phyloP scores from a whole-genome alignment of 352 stramenopile genomes.

The Globisporangium echinulatum region DNA sequence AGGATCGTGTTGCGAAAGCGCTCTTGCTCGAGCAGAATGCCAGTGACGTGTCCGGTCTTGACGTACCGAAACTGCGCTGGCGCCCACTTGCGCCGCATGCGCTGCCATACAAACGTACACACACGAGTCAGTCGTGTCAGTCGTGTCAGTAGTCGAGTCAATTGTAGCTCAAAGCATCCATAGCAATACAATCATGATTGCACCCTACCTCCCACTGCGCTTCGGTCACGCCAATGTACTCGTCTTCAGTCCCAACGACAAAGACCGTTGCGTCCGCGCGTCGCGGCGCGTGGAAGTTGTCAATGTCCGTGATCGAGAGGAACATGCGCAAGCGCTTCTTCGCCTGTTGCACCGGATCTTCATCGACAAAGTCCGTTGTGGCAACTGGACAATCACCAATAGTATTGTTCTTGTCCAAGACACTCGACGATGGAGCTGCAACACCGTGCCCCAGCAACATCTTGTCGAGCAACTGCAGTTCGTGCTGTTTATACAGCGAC shows the following conservation, averaged over 20 bases:
- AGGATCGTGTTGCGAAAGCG: conserved; percentile 66
- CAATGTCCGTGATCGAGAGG: conserved; percentile 77
- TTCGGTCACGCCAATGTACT: conserved; percentile 64
- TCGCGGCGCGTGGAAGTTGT: conserved; percentile 64
- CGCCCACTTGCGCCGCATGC: conserved; percentile 49
- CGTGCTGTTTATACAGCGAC: conserved; percentile 62
- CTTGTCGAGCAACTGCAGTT: conserved; percentile 60
- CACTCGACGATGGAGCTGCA: conserved; percentile 9
- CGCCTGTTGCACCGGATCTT: conserved; percentile 53
- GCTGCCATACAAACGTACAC: conserved; percentile 14
- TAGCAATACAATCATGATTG: background rate
- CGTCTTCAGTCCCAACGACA: conserved; percentile 67
- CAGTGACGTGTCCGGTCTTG: conserved; percentile 71
- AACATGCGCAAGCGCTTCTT: conserved; percentile 78
- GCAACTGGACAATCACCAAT: background rate
- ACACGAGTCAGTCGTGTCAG: background rate
- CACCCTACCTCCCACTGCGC: conserved; percentile 45
- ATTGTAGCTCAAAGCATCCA: background rate
- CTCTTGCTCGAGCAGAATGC: conserved; percentile 68
- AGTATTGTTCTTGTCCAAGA: too few species aligned
- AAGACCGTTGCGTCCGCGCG: conserved; percentile 69
- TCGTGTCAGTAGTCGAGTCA: too few species aligned
- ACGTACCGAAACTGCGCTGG: conserved; percentile 52
- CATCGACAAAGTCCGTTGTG: conserved; percentile 17
- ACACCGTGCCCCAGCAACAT: conserved; percentile 43